Evolutionary conservation across 2,329 filamentous ascomycete genomes (phyloP), one percentile per base, ranked within the genome.

Genomic region (Fusarium nygamai): DNA sequence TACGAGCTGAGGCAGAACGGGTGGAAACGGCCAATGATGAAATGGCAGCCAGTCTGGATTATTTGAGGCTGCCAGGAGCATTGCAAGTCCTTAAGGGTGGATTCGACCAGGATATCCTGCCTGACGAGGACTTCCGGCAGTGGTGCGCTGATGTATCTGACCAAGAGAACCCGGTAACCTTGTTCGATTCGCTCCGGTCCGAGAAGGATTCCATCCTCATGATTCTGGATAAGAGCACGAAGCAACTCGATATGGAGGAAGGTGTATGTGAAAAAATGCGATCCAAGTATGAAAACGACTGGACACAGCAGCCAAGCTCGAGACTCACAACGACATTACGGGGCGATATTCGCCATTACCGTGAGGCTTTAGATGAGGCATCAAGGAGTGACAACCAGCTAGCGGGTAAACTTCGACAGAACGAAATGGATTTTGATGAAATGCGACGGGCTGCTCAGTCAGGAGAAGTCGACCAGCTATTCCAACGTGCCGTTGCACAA

Each of bases 191-290:
- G 51, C 84, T 99, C 50, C 91, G 92, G 72, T 88, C 90, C 33
- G 93, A 96, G 77, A 97, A 96, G 82, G 89, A 93, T 24, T 88
- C 90, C 3, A 93, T 98, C 19, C 82, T 94, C 33, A 86, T 87
- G 6, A 89, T 91, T 6, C 83, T 99, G 64, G 95, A 98, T 64
- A 90, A 90, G 65, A 94, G 94, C 77, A 91, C 92, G 63, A 97
- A 97, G 81, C 93, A 97, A 78, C 85, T 99, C 47, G 96, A 99
- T 76, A 95, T 96, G 91, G 96, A 99, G 82, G 97, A 98, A 84
- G 97, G 94, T 64, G 94, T 98, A 1, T 99, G 96, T 81, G 96
- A 99, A 82, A 99, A 98, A 86, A 99, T 99, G 96, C 91, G 96
- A 53, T 97, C 95, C 19, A 99, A 99, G 82, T 98, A 98, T 81